A percentile compares a stretch with the other conserved stretches of the same genome.
phyloP scores from a whole-genome alignment of 768 basidiomycete genomes.

The Boletus reticuloceps region DNA sequence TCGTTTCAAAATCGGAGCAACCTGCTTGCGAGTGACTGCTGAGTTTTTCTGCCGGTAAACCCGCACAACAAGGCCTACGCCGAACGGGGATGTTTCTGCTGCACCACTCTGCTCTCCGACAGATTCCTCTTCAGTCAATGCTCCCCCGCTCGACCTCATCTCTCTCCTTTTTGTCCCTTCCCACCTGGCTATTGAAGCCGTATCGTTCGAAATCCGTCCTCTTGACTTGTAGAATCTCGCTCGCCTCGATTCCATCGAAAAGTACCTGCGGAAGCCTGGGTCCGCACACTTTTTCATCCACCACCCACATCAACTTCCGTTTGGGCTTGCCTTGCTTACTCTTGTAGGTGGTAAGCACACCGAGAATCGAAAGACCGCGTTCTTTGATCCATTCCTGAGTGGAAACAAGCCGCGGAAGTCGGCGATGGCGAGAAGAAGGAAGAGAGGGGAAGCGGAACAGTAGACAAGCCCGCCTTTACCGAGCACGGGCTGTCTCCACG shows the following conservation, averaged over 20 bases:
- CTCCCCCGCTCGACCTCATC: slow-evolving; percentile 6
- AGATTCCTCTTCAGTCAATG: slow-evolving; percentile 19
- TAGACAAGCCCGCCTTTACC: slow-evolving; percentile 73
- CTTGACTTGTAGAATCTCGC: slow-evolving; percentile 49
- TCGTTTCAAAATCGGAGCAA: slow-evolving; percentile 61
- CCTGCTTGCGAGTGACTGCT: slow-evolving; percentile 59
- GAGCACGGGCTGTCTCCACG: slow-evolving; percentile 25
- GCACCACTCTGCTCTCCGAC: slow-evolving; percentile 11
- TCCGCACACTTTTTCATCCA: slow-evolving; percentile 38
- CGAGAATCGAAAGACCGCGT: slow-evolving; percentile 62
- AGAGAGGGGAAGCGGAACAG: slow-evolving; percentile 71
- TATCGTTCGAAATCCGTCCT: slow-evolving; percentile 31
- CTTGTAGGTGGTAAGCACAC: slow-evolving; percentile 75
- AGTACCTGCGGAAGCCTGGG: slow-evolving; percentile 39
- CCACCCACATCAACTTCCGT: slow-evolving; percentile 67
- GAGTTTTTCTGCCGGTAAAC: slow-evolving; percentile 68
- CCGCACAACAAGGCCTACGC: slow-evolving; percentile 31
- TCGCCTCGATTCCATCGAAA: slow-evolving; percentile 59
- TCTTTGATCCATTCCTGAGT: slow-evolving; percentile 63
- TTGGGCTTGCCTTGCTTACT: slow-evolving; percentile 52
- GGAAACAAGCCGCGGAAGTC: slow-evolving; percentile 1
- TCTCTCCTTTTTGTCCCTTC: slow-evolving; percentile 6
- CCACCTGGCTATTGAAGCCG: slow-evolving; percentile 9
- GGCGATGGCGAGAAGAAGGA: slow-evolving; percentile 34
- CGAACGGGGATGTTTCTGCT: slow-evolving; percentile 23